Evolutionary conservation across 2,329 filamentous ascomycete genomes (phyloP).

Genomic region (Chaetomiaceae sp.): DNA sequence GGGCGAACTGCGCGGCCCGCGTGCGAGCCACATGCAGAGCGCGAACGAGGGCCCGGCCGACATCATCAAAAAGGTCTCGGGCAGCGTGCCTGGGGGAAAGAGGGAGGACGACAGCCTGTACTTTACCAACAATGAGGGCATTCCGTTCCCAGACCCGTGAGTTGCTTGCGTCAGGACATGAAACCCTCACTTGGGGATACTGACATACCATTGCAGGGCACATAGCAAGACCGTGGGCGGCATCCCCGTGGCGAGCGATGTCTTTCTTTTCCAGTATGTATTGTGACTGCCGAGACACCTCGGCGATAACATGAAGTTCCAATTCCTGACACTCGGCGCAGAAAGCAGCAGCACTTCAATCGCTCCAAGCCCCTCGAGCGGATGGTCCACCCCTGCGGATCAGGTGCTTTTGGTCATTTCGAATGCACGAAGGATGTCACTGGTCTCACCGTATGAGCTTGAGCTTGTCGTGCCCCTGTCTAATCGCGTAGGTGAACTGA

Average conservation of each 20-base stretch:
- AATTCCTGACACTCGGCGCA: no score
- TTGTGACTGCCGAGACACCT: no score
- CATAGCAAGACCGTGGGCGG: slow-evolving; percentile 50
- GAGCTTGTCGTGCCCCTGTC: not conserved
- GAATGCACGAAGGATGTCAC: slow-evolving; percentile 56
- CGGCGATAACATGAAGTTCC: no score
- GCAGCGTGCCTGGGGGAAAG: slow-evolving; percentile 39
- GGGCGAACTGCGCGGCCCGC: slow-evolving; percentile 33
- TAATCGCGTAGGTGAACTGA: not conserved
- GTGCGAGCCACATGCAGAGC: slow-evolving; percentile 36
- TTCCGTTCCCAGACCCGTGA: slow-evolving; percentile 44
- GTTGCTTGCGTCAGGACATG: no score
- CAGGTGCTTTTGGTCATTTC: slow-evolving; percentile 43
- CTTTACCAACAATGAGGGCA: slow-evolving; percentile 49
- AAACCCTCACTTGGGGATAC: no score
- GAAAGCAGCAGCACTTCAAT: slow-evolving; percentile 52
- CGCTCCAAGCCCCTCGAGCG: slow-evolving; percentile 47
- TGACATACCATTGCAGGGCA: no score
- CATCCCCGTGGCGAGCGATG: slow-evolving; percentile 44
- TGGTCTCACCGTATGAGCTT: slow-evolving; percentile 43
- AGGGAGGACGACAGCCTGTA: slow-evolving; percentile 44
- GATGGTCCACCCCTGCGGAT: slow-evolving; percentile 27
- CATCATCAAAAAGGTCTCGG: slow-evolving; percentile 45
- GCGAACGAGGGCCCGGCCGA: slow-evolving; percentile 47
- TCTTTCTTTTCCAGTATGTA: slow-evolving; percentile 47